Percentiles rank a stretch among this genome's conserved stretches.
Evolutionary conservation across 225 moss, liverwort and hornwort species (phyloP).

Genomic region (Straminergon stramineum): DNA sequence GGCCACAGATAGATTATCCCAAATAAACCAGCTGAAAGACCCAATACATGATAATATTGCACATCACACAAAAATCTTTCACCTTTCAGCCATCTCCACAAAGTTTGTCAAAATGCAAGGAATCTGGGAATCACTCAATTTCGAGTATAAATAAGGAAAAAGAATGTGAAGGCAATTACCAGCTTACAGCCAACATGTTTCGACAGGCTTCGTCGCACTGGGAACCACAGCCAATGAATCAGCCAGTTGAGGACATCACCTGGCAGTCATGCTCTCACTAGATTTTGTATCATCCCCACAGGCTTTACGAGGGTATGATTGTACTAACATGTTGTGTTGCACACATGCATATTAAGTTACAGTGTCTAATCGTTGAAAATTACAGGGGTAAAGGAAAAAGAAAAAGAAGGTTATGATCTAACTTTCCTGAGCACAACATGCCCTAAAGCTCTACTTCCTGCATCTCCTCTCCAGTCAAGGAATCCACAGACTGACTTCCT

Average conservation of each 20-base stretch:
- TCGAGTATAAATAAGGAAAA: background rate
- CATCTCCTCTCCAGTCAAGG: constrained; percentile 81
- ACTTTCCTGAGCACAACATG: background rate
- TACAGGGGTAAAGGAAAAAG: background rate
- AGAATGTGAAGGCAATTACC: constrained; percentile 17
- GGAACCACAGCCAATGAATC: constrained; percentile 17
- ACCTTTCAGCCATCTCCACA: background rate
- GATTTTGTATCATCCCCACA: constrained; percentile 15
- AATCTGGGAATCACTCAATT: background rate
- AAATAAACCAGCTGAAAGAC: background rate
- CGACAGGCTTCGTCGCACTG: constrained; percentile 3
- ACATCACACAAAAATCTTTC: background rate
- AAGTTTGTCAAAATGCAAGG: background rate
- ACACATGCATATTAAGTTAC: constrained; percentile 39
- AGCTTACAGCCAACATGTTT: constrained; percentile 12
- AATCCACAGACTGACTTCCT: constrained; percentile 45
- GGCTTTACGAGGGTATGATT: constrained; percentile 9
- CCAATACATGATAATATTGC: background rate
- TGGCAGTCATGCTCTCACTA: constrained; percentile 9
- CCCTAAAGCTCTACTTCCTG: constrained; percentile 94
- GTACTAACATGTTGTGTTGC: constrained; percentile 33
- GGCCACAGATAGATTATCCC: background rate
- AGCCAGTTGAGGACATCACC: constrained; percentile 12
- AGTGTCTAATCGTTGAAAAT: constrained; percentile 34
- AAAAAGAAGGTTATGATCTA: background rate